Evolutionary conservation across 2,329 filamentous ascomycete species (phyloP), one percentile per base, ranked within the genome.

Genomic region (Cyclaneusma minus): DNA sequence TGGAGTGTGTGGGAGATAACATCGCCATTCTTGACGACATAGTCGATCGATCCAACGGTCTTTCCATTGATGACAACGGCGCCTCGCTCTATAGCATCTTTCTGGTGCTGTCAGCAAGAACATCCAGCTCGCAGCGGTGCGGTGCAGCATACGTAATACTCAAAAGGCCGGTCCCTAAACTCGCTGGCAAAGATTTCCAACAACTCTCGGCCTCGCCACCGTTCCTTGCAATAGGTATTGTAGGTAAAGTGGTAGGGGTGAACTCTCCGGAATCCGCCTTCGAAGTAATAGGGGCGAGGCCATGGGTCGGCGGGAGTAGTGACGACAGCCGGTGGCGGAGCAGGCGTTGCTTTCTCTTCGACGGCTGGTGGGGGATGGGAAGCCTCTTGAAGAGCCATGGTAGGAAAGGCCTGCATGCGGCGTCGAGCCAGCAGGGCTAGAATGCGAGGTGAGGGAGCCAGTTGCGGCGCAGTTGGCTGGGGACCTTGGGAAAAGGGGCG

Each of bases 1-100:
- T 98, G 89, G 33, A 92, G 64, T 4, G 84, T 94, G 52, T 98
- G 89, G 7, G 81, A 87, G 29, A 98, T 76, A 29, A 92, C 57
- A 45, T 94, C 80, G 35, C 89, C 89, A 45, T 98, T 95, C 43
- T 75, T 76, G 27, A 95, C 62, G 21, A 78, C 57, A 29, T 83
- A 73, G 35, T 75, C 58, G 2, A 75, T 68, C 5, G 58, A 58
- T 1, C 68, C 62, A 3, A 81, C 71, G 12, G 52, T 54, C 41
- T 81, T 72, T 27, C 80, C 78, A 49, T 94, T 89, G 40, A 95
- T 66, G 16, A 68, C 64, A 25, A 98, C 83, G 33, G 68, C 64
- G 21, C 89, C 89, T 3, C 60, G 61, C 45, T 80, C 67, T 52
- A 98, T 91, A 26, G 87, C 82, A 39, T 73, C 58, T 55, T 69